Evolutionary conservation across 768 basidiomycete genomes (phyloP).

Genomic region (Suillus occidentalis): DNA sequence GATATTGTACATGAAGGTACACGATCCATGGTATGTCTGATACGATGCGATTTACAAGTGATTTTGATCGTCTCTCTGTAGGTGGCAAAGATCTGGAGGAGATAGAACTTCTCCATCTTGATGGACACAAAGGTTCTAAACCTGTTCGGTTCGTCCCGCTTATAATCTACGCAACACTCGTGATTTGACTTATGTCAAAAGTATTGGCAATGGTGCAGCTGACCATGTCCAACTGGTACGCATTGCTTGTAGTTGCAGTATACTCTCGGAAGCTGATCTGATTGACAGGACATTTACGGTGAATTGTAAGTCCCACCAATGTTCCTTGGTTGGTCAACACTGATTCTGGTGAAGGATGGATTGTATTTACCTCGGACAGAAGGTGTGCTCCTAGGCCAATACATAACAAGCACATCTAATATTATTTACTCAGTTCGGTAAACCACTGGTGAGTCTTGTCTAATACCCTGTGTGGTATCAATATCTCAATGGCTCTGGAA

Average conservation of each 20-base stretch:
- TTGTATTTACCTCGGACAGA: constrained; percentile 95
- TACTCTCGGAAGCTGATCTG: constrained; percentile 6
- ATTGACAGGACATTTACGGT: constrained; percentile 87
- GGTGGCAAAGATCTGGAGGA: constrained; percentile 82
- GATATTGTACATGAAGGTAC: constrained; percentile 42
- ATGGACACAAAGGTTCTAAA: constrained; percentile 83
- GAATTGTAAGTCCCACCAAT: constrained; percentile 57
- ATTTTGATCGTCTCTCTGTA: constrained; percentile 20
- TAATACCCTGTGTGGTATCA: constrained; percentile 8
- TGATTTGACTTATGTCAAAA: constrained; percentile 19
- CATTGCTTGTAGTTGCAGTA: background rate
- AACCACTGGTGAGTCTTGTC: constrained; percentile 58
- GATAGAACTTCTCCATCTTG: constrained; percentile 80
- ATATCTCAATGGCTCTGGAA: constrained; percentile 16
- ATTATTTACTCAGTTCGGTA: constrained; percentile 55
- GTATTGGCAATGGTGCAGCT: constrained; percentile 95
- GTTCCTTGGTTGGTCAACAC: background rate
- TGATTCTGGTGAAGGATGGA: constrained; percentile 63
- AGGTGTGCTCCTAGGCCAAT: constrained; percentile 45
- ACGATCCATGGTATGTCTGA: constrained; percentile 76
- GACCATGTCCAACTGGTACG: constrained; percentile 86
- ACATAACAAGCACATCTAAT: background rate
- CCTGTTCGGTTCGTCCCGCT: constrained; percentile 58
- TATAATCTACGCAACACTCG: background rate
- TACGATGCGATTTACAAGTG: constrained; percentile 4